Percentiles rank a stretch among this genome's conserved stretches.
Conservation (phyloP, 202 grass and related monocot species). For the Carex arenaria region DNA sequence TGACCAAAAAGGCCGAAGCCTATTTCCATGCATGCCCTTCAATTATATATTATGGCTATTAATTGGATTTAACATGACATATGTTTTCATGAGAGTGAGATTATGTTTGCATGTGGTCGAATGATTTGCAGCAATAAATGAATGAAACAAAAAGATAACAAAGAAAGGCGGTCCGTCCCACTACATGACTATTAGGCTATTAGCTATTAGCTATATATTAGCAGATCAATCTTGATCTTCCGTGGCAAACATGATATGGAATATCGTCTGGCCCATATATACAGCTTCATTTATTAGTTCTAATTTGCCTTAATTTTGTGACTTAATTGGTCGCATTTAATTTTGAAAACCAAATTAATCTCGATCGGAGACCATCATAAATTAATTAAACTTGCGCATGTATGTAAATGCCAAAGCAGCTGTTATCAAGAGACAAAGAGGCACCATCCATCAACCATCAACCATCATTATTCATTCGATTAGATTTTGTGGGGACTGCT, state of each 20-base stretch:
- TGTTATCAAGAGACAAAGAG: neutral
- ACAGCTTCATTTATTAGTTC: neutral
- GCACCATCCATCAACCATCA: neutral
- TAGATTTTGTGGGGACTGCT: neutral
- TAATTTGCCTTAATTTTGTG: too few species aligned
- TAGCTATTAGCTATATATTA: neutral
- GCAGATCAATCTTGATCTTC: neutral
- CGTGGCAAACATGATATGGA: neutral
- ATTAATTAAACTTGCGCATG: neutral
- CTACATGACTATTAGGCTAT: too few species aligned
- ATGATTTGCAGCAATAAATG: neutral
- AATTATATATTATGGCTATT: neutral
- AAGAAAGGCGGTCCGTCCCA: neutral
- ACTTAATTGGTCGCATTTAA: neutral
- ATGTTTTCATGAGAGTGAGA: neutral
- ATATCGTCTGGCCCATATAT: neutral
- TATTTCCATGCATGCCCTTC: neutral
- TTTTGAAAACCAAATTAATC: neutral
- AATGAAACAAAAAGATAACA: neutral
- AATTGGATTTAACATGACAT: neutral
- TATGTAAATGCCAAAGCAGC: neutral
- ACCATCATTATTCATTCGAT: neutral
- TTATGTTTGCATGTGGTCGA: neutral
- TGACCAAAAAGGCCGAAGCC: neutral
- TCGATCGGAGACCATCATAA: too few species aligned